Conservation (phyloP, 2,329 filamentous ascomycete genomes). For the Colletotrichum abscissum region DNA sequence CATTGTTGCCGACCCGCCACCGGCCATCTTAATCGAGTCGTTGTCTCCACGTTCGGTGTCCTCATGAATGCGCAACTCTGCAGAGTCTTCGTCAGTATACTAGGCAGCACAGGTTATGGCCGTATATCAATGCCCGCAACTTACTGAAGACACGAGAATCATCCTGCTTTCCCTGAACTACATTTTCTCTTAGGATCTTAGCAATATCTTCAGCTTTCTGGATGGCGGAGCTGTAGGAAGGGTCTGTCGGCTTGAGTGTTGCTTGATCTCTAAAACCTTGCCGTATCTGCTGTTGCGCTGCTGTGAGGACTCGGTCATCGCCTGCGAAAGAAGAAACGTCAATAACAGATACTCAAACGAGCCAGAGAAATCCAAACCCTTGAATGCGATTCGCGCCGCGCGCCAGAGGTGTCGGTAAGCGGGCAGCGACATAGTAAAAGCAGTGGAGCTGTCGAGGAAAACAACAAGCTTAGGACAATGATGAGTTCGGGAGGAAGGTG, state of each 20-base stretch:
- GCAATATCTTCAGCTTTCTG: constrained; percentile 86
- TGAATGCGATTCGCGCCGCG: constrained; percentile 84
- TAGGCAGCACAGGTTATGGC: background rate
- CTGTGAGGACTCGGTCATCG: constrained; percentile 74
- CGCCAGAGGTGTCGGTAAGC: constrained; percentile 88
- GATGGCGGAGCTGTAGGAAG: constrained; percentile 73
- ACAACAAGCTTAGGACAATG: background rate
- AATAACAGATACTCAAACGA: background rate
- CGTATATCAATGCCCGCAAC: constrained; percentile 43
- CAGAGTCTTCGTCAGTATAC: background rate
- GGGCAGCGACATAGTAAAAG: constrained; percentile 69
- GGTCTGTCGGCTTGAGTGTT: constrained; percentile 65
- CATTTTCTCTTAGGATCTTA: constrained; percentile 80
- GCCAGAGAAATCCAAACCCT: constrained; percentile 65
- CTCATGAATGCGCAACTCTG: constrained; percentile 89
- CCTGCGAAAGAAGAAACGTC: constrained; percentile 59
- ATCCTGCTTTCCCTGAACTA: constrained; percentile 81
- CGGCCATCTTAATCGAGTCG: constrained; percentile 81
- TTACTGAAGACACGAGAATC: constrained; percentile 69
- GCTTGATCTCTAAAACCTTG: constrained; percentile 78
- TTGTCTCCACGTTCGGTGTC: constrained; percentile 94
- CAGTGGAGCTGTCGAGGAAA: background rate
- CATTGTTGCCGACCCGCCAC: constrained; percentile 41
- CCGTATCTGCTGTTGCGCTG: constrained; percentile 79
- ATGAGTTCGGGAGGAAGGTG: background rate